These are phyloP conservation scores for Sphaceloma murrayae DNA, from an alignment of 2,329 filamentous ascomycete genomes.

Conservation along the genomic window DNA sequence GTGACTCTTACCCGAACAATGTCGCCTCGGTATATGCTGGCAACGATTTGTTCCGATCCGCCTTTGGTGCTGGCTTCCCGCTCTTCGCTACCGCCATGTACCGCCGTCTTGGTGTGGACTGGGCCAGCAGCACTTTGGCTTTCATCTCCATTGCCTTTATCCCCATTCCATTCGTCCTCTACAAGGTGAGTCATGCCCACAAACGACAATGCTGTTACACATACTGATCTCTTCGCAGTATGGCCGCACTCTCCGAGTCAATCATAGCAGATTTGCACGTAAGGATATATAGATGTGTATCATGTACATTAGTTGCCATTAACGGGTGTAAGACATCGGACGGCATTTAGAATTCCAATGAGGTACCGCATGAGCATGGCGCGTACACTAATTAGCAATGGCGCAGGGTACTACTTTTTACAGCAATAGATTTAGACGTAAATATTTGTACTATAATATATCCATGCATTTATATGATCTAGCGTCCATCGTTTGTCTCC, in stretches of 20 bases:
- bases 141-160: conserved; percentile 37
- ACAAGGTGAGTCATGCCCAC: conserved; percentile 24
- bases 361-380: too few relatives aligned
- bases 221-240: conserved; percentile 23
- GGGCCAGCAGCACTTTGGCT: conserved; percentile 34
- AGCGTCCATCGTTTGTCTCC: too few relatives aligned
- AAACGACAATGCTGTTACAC: background rate
- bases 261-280: conserved; percentile 32
- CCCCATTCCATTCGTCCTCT: conserved; percentile 38
- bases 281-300: conserved; percentile 29
- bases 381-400: too few relatives aligned
- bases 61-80: conserved; percentile 35
- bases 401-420: too few relatives aligned
- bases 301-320: background rate
- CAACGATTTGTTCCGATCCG: conserved; percentile 35
- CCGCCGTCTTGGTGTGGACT: conserved; percentile 32
- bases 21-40: conserved; percentile 37
- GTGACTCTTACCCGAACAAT: conserved; percentile 35
- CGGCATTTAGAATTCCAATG: too few relatives aligned
- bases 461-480: too few relatives aligned
- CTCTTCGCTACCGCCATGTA: conserved; percentile 35
- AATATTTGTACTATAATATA: too few relatives aligned
- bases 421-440: too few relatives aligned
- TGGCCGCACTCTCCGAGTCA: conserved; percentile 33
- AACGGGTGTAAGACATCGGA: too few relatives aligned